These are phyloP conservation scores for Aspergillus intermedius DNA, from an alignment of 2,329 filamentous ascomycete species.

Conservation along the genomic window DNA sequence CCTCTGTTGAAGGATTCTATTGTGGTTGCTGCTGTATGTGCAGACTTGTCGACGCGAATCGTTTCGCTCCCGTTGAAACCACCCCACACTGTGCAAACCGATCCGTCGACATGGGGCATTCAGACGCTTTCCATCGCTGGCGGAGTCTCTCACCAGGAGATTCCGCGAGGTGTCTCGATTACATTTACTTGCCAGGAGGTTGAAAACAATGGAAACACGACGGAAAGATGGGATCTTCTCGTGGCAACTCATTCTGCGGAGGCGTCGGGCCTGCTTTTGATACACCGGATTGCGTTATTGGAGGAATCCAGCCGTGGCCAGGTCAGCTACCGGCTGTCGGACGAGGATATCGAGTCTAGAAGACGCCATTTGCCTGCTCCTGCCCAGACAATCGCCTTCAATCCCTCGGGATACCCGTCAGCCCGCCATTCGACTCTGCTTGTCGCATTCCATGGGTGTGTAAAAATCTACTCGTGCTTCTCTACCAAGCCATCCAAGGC, in stretches of 20 bases:
- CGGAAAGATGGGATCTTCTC: slow-evolving; percentile 38
- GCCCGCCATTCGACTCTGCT: slow-evolving; percentile 50
- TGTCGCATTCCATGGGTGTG: slow-evolving; percentile 50
- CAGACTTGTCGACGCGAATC: slow-evolving; percentile 51
- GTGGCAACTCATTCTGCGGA: slow-evolving; percentile 42
- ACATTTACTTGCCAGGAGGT: slow-evolving; percentile 45
- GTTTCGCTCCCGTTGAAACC: slow-evolving; percentile 50
- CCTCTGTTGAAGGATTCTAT: slow-evolving; percentile 45
- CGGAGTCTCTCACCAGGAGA: slow-evolving; percentile 44
- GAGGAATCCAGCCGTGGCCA: slow-evolving; percentile 16
- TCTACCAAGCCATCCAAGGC: slow-evolving; percentile 25
- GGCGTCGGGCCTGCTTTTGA: slow-evolving; percentile 38
- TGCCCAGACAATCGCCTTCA: slow-evolving; percentile 49
- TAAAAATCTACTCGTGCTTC: slow-evolving; percentile 54
- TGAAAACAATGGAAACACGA: slow-evolving; percentile 19
- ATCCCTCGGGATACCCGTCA: slow-evolving; percentile 47
- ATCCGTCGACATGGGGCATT: slow-evolving; percentile 34
- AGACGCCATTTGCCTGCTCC: slow-evolving; percentile 45
- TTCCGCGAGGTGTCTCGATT: slow-evolving; percentile 47
- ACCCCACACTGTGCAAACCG: slow-evolving; percentile 39
- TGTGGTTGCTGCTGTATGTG: slow-evolving; percentile 49
- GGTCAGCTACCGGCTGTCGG: slow-evolving; percentile 19
- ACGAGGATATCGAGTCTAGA: slow-evolving; percentile 38
- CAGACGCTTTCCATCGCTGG: slow-evolving; percentile 44
- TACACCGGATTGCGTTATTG: slow-evolving; percentile 37